Conservation (phyloP, 2,329 filamentous ascomycete genomes). For the Nemania sp. region DNA sequence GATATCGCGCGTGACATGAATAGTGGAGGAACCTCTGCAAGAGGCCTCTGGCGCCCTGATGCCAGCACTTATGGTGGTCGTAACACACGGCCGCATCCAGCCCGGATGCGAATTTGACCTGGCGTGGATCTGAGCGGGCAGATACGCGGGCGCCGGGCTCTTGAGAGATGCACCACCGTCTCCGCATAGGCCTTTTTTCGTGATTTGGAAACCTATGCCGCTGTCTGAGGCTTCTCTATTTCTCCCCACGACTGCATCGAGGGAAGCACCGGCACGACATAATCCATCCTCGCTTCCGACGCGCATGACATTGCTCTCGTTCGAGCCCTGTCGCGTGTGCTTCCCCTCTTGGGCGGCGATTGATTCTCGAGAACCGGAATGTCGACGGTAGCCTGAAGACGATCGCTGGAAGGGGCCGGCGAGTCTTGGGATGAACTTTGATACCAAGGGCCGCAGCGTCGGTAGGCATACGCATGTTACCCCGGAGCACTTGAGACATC, state of each 20-base stretch:
- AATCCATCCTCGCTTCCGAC: constrained; percentile 21
- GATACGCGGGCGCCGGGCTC: not conserved
- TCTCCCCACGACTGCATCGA: not conserved
- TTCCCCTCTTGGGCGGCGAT: constrained; percentile 19
- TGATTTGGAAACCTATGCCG: constrained; percentile 2
- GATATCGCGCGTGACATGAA: constrained; percentile 30
- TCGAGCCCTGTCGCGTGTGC: constrained; percentile 26
- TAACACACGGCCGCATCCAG: constrained; percentile 31
- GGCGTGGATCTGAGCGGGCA: not conserved
- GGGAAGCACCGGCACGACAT: constrained; percentile 10
- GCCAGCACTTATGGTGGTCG: constrained; percentile 29
- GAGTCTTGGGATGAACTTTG: constrained; percentile 32
- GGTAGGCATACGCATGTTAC: constrained; percentile 45
- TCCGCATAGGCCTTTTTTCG: constrained; percentile 15
- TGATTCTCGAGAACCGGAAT: not conserved
- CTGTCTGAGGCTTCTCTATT: constrained; percentile 25
- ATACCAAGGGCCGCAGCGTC: constrained; percentile 41
- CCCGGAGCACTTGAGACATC: constrained; percentile 36
- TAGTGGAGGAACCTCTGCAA: constrained; percentile 18
- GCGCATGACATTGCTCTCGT: constrained; percentile 14
- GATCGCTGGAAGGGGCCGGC: constrained; percentile 29
- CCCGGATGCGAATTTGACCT: constrained; percentile 7
- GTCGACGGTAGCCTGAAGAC: constrained; percentile 4
- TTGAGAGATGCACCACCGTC: not conserved
- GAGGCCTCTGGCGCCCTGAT: constrained; percentile 1